Conservation (phyloP, 306 rosid genomes). For the Corylus avellana region DNA sequence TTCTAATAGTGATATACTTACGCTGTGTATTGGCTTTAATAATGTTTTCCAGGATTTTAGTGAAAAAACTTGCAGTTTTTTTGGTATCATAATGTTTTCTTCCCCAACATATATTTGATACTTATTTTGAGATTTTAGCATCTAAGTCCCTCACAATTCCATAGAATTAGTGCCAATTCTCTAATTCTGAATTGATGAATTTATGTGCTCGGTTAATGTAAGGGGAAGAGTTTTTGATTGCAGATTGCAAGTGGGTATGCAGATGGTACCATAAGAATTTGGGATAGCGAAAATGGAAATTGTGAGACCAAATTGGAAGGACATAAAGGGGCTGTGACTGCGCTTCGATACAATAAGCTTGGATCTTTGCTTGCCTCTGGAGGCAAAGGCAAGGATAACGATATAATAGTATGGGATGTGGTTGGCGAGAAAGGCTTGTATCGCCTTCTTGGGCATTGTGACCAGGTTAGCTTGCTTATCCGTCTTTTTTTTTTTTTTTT, state of each 20-base stretch:
- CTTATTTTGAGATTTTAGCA: too few relatives aligned
- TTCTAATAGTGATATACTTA: too few relatives aligned
- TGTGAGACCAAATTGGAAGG: constrained; percentile 90
- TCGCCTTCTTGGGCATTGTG: constrained; percentile 90
- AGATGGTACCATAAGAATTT: constrained; percentile 81
- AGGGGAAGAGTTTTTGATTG: constrained; percentile 22
- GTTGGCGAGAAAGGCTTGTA: constrained; percentile 85
- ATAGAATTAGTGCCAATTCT: background rate
- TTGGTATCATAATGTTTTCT: too few relatives aligned
- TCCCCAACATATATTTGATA: too few relatives aligned
- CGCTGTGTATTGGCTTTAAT: too few relatives aligned
- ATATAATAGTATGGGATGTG: constrained; percentile 85
- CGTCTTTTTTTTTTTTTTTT: background rate
- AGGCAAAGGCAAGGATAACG: constrained; percentile 89
- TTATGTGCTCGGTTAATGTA: background rate
- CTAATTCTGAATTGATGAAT: background rate
- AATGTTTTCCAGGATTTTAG: too few relatives aligned
- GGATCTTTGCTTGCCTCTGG: constrained; percentile 91
- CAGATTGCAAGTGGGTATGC: constrained; percentile 86
- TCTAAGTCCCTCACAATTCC: too few relatives aligned
- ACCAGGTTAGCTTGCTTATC: constrained; percentile 56
- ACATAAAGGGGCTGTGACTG: constrained; percentile 86
- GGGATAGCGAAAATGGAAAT: constrained; percentile 75
- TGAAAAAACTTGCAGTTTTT: too few relatives aligned
- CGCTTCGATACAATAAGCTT: constrained; percentile 66